Evolutionary conservation across 257 asterid species (phyloP).

Genomic region (Solanum paucissectum): DNA sequence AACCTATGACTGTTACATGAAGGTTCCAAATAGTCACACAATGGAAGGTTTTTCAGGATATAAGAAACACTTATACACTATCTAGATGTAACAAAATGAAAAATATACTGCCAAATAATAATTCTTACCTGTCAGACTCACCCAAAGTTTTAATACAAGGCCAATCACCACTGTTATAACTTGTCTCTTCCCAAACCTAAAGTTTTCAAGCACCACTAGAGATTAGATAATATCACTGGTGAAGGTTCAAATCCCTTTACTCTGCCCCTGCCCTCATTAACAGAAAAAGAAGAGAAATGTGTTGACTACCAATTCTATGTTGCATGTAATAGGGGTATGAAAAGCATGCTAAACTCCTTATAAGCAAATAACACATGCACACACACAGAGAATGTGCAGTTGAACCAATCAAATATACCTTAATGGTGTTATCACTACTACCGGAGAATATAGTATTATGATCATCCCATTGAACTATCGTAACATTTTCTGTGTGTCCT

Average conservation of each 20-base stretch:
- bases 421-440: slow-evolving; percentile 75
- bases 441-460: slow-evolving; percentile 45
- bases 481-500: slow-evolving; percentile 82
- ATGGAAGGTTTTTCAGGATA: not conserved
- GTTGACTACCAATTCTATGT: not conserved
- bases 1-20: not conserved
- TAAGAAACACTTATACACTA: not conserved
- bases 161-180: slow-evolving; percentile 67
- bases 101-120: not conserved
- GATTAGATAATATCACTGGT: not conserved
- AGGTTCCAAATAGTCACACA: not conserved
- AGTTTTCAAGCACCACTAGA: not conserved
- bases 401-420: slow-evolving; percentile 29
- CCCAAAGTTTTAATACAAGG: slow-evolving; percentile 61
- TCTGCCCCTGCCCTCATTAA: not conserved
- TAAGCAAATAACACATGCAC: not conserved
- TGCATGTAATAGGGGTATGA: not conserved
- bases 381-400: not conserved
- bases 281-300: not conserved
- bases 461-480: slow-evolving; percentile 77
- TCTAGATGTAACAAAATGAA: not conserved
- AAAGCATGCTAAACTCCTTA: not conserved
- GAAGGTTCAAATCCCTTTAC: not conserved
- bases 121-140: slow-evolving; percentile 47
- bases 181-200: slow-evolving; percentile 67